Evolutionary conservation across 2,329 filamentous ascomycete genomes (phyloP), one percentile per base, ranked within the genome.

Genomic region (Colletotrichum lini): DNA sequence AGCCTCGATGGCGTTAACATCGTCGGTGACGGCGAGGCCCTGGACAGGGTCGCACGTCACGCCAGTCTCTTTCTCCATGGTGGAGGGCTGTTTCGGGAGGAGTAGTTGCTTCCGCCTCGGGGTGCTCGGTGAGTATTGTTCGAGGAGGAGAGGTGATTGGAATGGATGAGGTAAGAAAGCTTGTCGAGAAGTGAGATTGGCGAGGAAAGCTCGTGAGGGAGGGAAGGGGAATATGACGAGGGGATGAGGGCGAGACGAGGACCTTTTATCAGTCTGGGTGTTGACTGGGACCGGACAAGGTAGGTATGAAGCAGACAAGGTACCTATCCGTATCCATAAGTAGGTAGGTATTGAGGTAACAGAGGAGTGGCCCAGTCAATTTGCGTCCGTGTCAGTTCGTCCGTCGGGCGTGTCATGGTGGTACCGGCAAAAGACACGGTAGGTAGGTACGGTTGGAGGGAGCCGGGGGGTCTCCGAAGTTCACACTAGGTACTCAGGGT

Each of bases 1-100:
- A 15, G 91, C 91, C 85, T 93, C 91, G 78, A 92, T 87, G 73
- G 87, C 84, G 75, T 84, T 83, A 73, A 91, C 82, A 80, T 92
- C 87, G 73, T 82, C 77, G 73, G 86, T 85, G 67, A 80, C 79
- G 59, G 81, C 79, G 72, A 87, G 82, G 74, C 60, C 70, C 62
- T 66, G 63, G 35, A 59, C 50, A 49, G 66, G 61, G 6, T 69
- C 70, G 49, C 67, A 57, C 61, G 67, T 71, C 21, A 67, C 70
- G 45, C 61, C 70, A 35, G 67, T 67, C 53, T 49, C 67, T 57
- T 72, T 72, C 70, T 71, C 67, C 67, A 71, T 70, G 53, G 62
- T 54, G 38, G 61, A 56, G 40, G 30, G 13, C 35, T 49, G 30
- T 30, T 52, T 9, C 26, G 35, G 9, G 49, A 3, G 21, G 16